Percentiles rank a stretch among this genome's conserved stretches.
These are phyloP conservation scores for Aspergillus coremiiformis DNA, from an alignment of 495 filamentous ascomycete species.

Conservation along the genomic window DNA sequence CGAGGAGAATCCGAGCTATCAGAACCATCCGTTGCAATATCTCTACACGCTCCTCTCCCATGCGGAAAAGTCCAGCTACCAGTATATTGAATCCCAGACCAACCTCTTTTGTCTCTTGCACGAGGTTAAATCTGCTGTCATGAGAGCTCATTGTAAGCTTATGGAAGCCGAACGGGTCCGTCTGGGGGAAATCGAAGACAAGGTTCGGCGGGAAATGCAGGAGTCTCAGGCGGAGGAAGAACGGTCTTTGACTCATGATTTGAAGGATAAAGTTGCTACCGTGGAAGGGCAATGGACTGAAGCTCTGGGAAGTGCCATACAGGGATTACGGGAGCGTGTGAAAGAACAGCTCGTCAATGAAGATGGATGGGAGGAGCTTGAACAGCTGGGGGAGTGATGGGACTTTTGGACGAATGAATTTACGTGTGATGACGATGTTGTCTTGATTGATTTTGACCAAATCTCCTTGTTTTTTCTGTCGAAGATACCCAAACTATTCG, in stretches of 20 bases:
- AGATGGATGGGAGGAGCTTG: conserved; percentile 67
- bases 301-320: conserved; percentile 54
- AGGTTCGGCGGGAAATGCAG: conserved; percentile 48
- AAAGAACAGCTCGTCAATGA: conserved; percentile 57
- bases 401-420: neutral
- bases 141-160: conserved; percentile 47
- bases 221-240: conserved; percentile 59
- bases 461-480: neutral
- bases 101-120: conserved; percentile 91
- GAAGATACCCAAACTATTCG: neutral
- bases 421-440: conserved; percentile 9
- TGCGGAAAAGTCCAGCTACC: conserved; percentile 84
- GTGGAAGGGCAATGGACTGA: conserved; percentile 85
- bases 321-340: conserved; percentile 48
- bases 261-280: conserved; percentile 83
- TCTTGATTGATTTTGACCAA: neutral
- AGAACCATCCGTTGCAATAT: conserved; percentile 76
- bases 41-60: conserved; percentile 75
- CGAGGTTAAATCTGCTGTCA: conserved; percentile 78
- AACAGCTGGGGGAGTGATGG: conserved; percentile 37
- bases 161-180: conserved; percentile 52
- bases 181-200: conserved; percentile 46
- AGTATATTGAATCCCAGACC: conserved; percentile 92
- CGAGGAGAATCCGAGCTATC: conserved; percentile 77
- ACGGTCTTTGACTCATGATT: conserved; percentile 63